phyloP scores from a whole-genome alignment of 1,139 yeast genomes.

The Hanseniaspora gamundiae region DNA sequence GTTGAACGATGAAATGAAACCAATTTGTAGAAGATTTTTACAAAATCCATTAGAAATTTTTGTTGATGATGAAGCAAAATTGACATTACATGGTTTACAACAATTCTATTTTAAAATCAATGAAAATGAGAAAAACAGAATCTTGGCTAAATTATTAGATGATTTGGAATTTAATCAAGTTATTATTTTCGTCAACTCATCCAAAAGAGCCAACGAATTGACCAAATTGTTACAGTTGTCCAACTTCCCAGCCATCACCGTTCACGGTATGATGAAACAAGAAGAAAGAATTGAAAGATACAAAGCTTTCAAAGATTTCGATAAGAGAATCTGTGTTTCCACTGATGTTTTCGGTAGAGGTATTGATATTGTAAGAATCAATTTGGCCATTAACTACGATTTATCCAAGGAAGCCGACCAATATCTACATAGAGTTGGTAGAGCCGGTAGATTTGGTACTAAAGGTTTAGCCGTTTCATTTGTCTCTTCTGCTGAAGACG shows the following conservation, averaged over 20 bases:
- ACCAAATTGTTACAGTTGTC: conserved; percentile 83
- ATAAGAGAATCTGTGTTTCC: conserved; percentile 96
- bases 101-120: conserved; percentile 85
- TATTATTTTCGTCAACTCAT: conserved; percentile 87
- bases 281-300: conserved; percentile 97
- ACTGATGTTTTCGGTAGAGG: conserved; percentile 99
- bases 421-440: conserved; percentile 97
- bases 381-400: conserved; percentile 95
- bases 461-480: conserved; percentile 94
- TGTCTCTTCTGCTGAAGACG: conserved; percentile 76
- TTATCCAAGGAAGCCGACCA: conserved; percentile 86
- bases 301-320: conserved; percentile 93
- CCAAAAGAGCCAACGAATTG: conserved; percentile 85
- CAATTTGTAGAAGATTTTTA: conserved; percentile 95
- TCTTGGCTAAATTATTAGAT: conserved; percentile 84
- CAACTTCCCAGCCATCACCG: conserved; percentile 95
- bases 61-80: conserved; percentile 95
- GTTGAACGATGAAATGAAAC: conserved; percentile 86
- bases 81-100: conserved; percentile 95
- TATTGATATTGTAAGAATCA: conserved; percentile 97
- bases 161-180: conserved; percentile 96
- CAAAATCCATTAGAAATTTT: conserved; percentile 95
- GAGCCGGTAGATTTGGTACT: conserved; percentile 99
- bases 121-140: conserved; percentile 89
- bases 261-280: conserved; percentile 91